Evolutionary conservation across 257 asterid genomes (phyloP).

Genomic region (Rauvolfia tetraphylla): DNA sequence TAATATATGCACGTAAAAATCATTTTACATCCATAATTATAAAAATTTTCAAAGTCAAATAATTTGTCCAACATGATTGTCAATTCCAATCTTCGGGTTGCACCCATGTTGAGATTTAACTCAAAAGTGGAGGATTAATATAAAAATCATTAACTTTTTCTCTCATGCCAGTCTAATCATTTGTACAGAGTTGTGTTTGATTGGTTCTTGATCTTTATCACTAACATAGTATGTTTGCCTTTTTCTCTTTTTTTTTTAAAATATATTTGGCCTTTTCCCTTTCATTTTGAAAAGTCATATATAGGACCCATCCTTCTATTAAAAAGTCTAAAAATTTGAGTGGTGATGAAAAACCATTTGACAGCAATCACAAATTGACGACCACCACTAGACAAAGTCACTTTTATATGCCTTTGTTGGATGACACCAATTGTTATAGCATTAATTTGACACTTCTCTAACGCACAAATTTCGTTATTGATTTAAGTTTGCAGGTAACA

Average conservation of each 20-base stretch:
- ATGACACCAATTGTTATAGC: neutral
- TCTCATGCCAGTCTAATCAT: conserved; percentile 8
- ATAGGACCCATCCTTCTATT: neutral
- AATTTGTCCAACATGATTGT: no score
- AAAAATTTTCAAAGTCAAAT: no score
- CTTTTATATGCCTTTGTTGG: neutral
- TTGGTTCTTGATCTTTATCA: neutral
- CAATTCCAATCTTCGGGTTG: no score
- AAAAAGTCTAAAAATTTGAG: no score
- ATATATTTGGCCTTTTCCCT: neutral
- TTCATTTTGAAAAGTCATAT: conserved; percentile 1
- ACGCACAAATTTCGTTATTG: no score
- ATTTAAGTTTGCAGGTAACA: no score
- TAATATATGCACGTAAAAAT: no score
- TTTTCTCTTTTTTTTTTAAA: no score
- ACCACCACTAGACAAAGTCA: neutral
- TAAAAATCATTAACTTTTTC: neutral
- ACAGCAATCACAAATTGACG: neutral
- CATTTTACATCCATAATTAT: no score
- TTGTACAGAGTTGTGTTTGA: neutral
- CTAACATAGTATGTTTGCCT: neutral
- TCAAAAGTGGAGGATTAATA: no score
- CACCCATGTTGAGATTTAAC: neutral
- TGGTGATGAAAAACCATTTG: neutral
- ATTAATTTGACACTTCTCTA: no score